A percentile compares a stretch with the other conserved stretches of the same genome.
Evolutionary conservation across 2,329 filamentous ascomycete genomes (phyloP).

Genomic region (Massarina eburnea): DNA sequence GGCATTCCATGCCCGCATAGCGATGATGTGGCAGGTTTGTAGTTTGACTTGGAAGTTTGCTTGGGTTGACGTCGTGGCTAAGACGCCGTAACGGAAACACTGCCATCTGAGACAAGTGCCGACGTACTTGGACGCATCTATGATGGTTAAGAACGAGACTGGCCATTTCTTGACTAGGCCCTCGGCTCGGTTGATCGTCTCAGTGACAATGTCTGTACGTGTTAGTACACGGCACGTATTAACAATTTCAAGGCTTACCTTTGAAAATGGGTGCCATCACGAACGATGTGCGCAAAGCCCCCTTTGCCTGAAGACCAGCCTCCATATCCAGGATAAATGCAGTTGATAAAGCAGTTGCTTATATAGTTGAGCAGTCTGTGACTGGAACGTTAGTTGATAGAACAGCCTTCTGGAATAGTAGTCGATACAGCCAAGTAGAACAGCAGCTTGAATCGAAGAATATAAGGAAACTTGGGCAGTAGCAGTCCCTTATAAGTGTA

Average conservation of each 20-base stretch:
- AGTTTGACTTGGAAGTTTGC: not conserved
- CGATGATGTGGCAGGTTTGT: not conserved
- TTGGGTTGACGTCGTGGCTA: not conserved
- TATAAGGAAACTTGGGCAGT: no score
- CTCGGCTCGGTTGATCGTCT: not conserved
- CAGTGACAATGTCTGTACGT: not conserved
- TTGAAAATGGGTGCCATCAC: not conserved
- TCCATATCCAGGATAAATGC: no score
- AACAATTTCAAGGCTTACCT: not conserved
- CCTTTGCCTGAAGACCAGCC: no score
- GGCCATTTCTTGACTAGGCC: conserved; percentile 1
- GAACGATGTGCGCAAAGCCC: not conserved
- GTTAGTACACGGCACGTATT: not conserved
- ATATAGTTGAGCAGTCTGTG: no score
- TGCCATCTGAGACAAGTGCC: not conserved
- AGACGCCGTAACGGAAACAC: not conserved
- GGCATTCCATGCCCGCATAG: not conserved
- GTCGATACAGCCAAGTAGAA: no score
- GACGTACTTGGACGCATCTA: conserved; percentile 2
- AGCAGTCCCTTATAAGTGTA: no score
- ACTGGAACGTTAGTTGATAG: no score
- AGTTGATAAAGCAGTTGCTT: no score
- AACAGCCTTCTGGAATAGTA: no score
- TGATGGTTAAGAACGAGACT: not conserved
- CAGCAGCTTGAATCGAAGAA: no score